phyloP scores from a whole-genome alignment of 192 early-diverging fungal species.

The Haplosporangium gracile region DNA sequence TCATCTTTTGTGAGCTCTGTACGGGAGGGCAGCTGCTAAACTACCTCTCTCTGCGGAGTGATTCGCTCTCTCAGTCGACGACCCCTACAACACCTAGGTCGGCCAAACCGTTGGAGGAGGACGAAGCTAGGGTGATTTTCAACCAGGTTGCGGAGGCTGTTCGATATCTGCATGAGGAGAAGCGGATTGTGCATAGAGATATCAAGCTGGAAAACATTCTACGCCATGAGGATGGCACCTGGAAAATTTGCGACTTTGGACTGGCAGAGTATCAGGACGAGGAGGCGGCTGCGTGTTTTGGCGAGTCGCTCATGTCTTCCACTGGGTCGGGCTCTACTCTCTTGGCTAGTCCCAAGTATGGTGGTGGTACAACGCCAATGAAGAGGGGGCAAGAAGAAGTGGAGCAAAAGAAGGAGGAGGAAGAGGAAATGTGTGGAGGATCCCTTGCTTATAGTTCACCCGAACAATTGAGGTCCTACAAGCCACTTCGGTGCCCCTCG shows the following conservation, averaged over 20 bases:
- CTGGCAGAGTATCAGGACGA: conserved; percentile 71
- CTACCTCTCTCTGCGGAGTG: conserved; percentile 59
- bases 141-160: conserved; percentile 82
- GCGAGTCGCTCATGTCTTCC: conserved; percentile 30
- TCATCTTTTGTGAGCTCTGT: conserved; percentile 80
- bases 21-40: conserved; percentile 73
- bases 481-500: conserved; percentile 61
- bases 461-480: conserved; percentile 72
- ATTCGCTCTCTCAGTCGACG: background rate
- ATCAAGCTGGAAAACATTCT: conserved; percentile 95
- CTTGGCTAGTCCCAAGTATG: background rate
- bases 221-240: conserved; percentile 67
- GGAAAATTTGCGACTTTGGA: conserved; percentile 95
- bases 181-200: conserved; percentile 86
- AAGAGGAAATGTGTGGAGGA: conserved; percentile 61
- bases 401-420: background rate
- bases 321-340: background rate
- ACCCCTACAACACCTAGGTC: background rate
- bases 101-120: conserved; percentile 61
- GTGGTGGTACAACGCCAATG: background rate
- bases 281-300: conserved; percentile 56
- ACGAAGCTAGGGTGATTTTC: conserved; percentile 71
- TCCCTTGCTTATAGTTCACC: conserved; percentile 81
- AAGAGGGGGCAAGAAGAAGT: background rate
- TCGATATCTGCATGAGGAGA: conserved; percentile 82